phyloP scores from a whole-genome alignment of 1,139 yeast genomes.

The Meyerozyma carpophila region DNA sequence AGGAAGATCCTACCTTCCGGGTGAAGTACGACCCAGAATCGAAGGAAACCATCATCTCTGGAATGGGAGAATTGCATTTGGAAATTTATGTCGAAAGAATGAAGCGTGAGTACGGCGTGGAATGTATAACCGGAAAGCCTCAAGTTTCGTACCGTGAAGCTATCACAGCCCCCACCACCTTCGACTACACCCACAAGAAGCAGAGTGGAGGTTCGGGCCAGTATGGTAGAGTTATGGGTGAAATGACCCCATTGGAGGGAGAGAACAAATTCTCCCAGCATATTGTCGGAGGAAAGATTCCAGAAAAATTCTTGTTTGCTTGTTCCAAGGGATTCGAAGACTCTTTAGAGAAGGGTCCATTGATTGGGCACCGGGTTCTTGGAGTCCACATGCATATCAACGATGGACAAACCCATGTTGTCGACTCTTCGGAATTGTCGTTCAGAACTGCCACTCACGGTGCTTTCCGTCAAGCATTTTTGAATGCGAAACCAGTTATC shows the following conservation, averaged over 20 bases:
- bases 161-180: conserved; percentile 64
- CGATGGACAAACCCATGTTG: conserved; percentile 97
- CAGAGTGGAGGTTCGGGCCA: conserved; percentile 99
- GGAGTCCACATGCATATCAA: conserved; percentile 91
- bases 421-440: conserved; percentile 93
- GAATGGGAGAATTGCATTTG: conserved; percentile 97
- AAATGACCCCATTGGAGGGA: conserved; percentile 59
- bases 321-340: conserved; percentile 96
- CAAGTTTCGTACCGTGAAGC: conserved; percentile 98
- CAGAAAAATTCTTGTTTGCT: conserved; percentile 91
- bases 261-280: conserved; percentile 76
- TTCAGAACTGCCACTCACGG: conserved; percentile 89
- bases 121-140: conserved; percentile 93
- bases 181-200: conserved; percentile 93
- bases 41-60: conserved; percentile 93
- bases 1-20: conserved; percentile 97
- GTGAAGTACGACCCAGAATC: conserved; percentile 88
- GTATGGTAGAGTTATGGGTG: conserved; percentile 94
- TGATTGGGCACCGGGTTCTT: conserved; percentile 88
- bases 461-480: conserved; percentile 89
- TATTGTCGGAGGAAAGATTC: conserved; percentile 94
- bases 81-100: conserved; percentile 97
- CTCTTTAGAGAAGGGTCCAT: conserved; percentile 92
- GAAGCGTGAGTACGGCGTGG: conserved; percentile 95
- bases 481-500: conserved; percentile 78